Evolutionary conservation across 2,329 filamentous ascomycete species (phyloP), one percentile per base, ranked within the genome.

Genomic region (Apiospora rasikravindrae): DNA sequence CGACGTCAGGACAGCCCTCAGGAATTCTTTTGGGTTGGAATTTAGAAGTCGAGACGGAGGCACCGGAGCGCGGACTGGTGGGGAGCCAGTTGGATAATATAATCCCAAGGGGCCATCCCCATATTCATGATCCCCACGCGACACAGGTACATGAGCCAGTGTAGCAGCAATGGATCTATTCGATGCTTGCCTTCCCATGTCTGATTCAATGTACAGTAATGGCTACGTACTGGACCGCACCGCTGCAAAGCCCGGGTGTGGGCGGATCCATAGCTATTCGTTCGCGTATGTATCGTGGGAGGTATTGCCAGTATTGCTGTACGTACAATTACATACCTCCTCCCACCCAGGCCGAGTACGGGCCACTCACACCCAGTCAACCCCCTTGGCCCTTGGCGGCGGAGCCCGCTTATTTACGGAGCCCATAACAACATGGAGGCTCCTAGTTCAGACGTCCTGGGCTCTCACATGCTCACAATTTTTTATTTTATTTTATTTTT

Each of bases 41-140:
- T 64, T 64, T 40, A 64, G 57, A 64, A 64, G 57, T 37, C 47
- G 42, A 42, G 69, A 51, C 69, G 33, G 64, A 70, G 49, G 45
- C 47, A 22, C 53, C 51, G 53, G 66, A 70, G 61, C 33, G 69
- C 72, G 70, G 67, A 51, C 42, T 49, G 53, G 72, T 71, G 72
- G 72, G 69, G 72, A 70, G 57, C 26, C 49, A n/a, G 37, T 67
- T 57, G 33, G 53, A 57, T 71, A 73, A 71, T 73, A 73, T 73
- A 73, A 57, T 49, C 70, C 57, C 22, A 64, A 40, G 57, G 57
- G 57, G 57, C 64, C 70, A 69, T 66, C 67, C 67, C 70, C 72
- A 69, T 69, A 44, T 70, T 57, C 69, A 49, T 37, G 33, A 37
- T 45, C 44, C 67, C 67, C 44, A 69, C 67, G 67, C 24, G 67